Percentiles rank a stretch among this genome's conserved stretches.
These are phyloP conservation scores for Taiwanofungus camphoratus DNA, from an alignment of 1,284 basidiomycete species.

Conservation along the genomic window DNA sequence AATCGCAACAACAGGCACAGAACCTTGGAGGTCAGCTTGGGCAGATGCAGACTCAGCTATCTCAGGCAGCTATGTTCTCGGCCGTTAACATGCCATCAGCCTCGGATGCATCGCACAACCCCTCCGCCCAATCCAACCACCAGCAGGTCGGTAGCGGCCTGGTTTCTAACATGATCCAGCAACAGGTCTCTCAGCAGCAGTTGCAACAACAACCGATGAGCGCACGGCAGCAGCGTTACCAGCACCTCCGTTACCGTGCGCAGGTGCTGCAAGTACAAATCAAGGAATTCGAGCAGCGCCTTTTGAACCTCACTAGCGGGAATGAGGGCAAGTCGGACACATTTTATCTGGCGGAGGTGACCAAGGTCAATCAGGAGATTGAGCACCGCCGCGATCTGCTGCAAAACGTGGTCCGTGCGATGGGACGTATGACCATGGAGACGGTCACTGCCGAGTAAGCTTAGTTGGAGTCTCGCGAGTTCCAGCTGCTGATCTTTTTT, in stretches of 20 bases:
- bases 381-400: neutral
- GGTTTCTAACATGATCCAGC: neutral
- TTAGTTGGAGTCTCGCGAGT: too few relatives aligned
- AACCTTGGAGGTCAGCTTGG: neutral
- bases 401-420: neutral
- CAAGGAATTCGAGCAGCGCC: neutral
- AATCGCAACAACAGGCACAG: slow-evolving; percentile 14
- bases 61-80: neutral
- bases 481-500: too few relatives aligned
- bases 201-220: too few relatives aligned
- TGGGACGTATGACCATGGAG: neutral
- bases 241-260: neutral
- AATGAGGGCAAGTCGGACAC: neutral
- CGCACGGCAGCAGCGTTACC: too few relatives aligned
- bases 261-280: neutral
- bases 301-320: neutral
- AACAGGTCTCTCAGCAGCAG: too few relatives aligned
- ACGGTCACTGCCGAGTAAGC: too few relatives aligned
- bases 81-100: neutral
- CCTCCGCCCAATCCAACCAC: neutral
- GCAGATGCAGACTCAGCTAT: slow-evolving; percentile 2
- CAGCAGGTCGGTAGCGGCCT: neutral
- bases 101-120: neutral
- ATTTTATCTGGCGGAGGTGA: neutral
- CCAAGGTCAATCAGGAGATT: neutral